Evolutionary conservation across 202 grass and related monocot genomes (phyloP).

Genomic region (Miscanthus sacchariflorus): DNA sequence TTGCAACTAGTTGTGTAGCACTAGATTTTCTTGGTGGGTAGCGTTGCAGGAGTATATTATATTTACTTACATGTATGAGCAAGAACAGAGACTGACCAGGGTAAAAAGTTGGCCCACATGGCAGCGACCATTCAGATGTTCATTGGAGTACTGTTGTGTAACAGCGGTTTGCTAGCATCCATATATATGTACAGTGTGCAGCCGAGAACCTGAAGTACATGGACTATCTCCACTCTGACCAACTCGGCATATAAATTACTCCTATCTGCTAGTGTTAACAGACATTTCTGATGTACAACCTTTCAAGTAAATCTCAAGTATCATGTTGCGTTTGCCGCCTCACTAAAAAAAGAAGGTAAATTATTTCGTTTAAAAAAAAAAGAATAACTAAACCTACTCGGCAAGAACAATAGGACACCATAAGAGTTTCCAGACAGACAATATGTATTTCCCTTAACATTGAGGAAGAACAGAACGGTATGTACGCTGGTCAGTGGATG

Average conservation of each 20-base stretch:
- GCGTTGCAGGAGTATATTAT: background rate
- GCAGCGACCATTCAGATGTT: background rate
- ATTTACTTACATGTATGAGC: too few species aligned
- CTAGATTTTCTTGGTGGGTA: background rate
- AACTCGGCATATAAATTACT: background rate
- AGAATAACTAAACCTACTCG: background rate
- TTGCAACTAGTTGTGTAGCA: too few species aligned
- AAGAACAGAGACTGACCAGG: background rate
- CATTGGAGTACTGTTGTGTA: background rate
- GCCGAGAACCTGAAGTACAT: slow-evolving; percentile 7
- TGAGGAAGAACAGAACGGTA: slow-evolving; percentile 25
- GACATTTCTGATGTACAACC: background rate
- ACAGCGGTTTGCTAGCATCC: background rate
- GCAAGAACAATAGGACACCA: background rate
- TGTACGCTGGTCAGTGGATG: slow-evolving; percentile 27
- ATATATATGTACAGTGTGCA: background rate
- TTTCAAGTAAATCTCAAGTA: background rate
- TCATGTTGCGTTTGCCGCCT: background rate
- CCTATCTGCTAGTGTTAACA: background rate
- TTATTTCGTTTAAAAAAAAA: background rate
- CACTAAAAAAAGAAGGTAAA: background rate
- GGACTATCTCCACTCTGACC: background rate
- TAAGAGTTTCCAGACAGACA: background rate
- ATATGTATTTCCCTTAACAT: slow-evolving; percentile 12
- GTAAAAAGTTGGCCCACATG: background rate